phyloP scores from a whole-genome alignment of 352 stramenopile species.

The Pythium oligandrum region DNA sequence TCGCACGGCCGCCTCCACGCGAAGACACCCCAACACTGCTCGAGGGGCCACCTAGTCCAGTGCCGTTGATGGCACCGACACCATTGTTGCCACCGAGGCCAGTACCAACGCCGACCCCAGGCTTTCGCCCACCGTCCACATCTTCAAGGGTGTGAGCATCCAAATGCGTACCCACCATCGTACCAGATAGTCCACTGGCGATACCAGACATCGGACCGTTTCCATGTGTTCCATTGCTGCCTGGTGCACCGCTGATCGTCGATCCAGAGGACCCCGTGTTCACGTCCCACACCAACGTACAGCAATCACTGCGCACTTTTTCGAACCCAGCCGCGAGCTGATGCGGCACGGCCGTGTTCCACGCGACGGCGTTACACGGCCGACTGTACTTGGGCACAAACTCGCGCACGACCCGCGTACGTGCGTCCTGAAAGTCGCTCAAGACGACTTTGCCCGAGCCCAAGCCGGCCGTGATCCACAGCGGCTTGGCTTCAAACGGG shows the following conservation, averaged over 20 bases:
- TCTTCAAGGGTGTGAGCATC: slow-evolving; percentile 12
- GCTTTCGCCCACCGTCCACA: background rate
- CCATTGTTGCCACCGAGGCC: slow-evolving; percentile 1
- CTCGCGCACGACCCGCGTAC: slow-evolving; percentile 56
- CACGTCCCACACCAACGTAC: slow-evolving; percentile 82
- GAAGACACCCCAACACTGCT: slow-evolving; percentile 3
- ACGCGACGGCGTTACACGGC: slow-evolving; percentile 79
- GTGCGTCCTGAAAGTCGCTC: slow-evolving; percentile 75
- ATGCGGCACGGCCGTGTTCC: slow-evolving; percentile 69
- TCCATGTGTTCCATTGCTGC: slow-evolving; percentile 1
- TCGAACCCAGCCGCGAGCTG: slow-evolving; percentile 82
- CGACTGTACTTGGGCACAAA: slow-evolving; percentile 80
- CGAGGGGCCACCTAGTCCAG: background rate
- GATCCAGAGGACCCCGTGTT: slow-evolving; percentile 32
- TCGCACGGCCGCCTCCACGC: slow-evolving; percentile 1
- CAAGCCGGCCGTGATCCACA: slow-evolving; percentile 72
- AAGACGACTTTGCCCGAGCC: slow-evolving; percentile 76
- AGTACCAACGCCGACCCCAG: slow-evolving; percentile 2
- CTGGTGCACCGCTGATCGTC: slow-evolving; percentile 14
- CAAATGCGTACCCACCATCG: slow-evolving; percentile 17
- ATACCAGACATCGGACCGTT: background rate
- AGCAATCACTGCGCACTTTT: slow-evolving; percentile 84
- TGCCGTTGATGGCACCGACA: slow-evolving; percentile 1
- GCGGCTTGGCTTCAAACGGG: slow-evolving; percentile 64
- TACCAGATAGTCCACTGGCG: slow-evolving; percentile 3